Percentiles rank a stretch among this genome's conserved stretches.
These are phyloP conservation scores for Gnomoniopsis sp. DNA, from an alignment of 2,329 filamentous ascomycete species.

Conservation along the genomic window DNA sequence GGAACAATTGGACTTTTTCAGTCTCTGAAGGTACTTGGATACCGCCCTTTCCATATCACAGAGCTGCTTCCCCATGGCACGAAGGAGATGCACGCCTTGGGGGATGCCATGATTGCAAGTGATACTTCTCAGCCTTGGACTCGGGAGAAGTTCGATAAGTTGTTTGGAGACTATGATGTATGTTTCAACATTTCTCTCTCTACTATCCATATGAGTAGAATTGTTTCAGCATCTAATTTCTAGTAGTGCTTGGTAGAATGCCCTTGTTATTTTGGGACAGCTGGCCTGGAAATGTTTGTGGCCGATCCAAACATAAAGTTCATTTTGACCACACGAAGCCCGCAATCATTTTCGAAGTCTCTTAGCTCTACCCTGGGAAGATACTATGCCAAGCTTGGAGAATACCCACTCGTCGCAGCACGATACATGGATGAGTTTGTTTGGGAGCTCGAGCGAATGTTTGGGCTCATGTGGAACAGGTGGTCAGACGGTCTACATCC, in stretches of 20 bases:
- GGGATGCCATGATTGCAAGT: constrained; percentile 1
- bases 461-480: constrained; percentile 2
- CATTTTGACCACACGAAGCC: background rate
- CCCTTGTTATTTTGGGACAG: constrained; percentile 3
- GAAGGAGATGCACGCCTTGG: background rate
- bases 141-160: background rate
- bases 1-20: constrained; percentile 2
- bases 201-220: background rate
- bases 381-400: constrained; percentile 1
- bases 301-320: constrained; percentile 3
- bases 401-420: background rate
- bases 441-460: constrained; percentile 2
- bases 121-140: background rate
- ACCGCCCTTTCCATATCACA: constrained; percentile 2
- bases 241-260: constrained; percentile 1
- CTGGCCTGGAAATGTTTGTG: constrained; percentile 1
- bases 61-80: constrained; percentile 1
- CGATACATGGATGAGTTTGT: background rate
- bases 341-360: background rate
- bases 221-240: background rate
- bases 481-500: constrained; percentile 3
- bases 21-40: background rate
- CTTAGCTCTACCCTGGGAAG: background rate
- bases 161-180: constrained; percentile 2
- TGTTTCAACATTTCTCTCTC: background rate